Evolutionary conservation across 2,329 filamentous ascomycete genomes (phyloP), one percentile per base, ranked within the genome.

Genomic region (Berkeleyomyces rouxiae): DNA sequence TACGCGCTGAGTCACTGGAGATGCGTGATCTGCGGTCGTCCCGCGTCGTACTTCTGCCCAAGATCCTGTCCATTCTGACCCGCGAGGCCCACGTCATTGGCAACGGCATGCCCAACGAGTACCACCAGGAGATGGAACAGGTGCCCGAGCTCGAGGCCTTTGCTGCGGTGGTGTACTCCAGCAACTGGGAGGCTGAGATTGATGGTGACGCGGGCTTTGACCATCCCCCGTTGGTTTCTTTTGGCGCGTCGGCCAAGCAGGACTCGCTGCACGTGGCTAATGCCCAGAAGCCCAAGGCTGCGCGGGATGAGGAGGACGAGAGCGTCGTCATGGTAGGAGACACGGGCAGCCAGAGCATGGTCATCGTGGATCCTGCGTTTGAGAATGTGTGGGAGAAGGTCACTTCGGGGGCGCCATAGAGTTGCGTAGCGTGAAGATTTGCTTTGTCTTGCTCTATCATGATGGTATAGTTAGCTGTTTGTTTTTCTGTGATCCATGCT

Each of bases 51-150:
- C 72, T 81, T 42, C 80, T 99, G 47, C 93, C 93, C 57, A 95
- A 89, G 73, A 86, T 95, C 61, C 78, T 99, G 43, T 95, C 92
- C 2, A 86, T 95, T 4, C 82, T 97, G 68, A 93, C 90, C 46
- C 83, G 90, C 67, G 91, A 99, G 75, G 92, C 92, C 4, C 91
- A 96, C 72, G 81, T 79, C 61, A 95, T 99, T 67, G 92, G 91
- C 61, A 85, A 86, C 69, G 88, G 88, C 68, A 81, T 82, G 74
- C 83, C 80, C 63, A 89, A 82, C 72, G 85, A 81, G 75, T 87
- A 87, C 70, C 77, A 87, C 40, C 80, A 84, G 68, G 82, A 84
- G 46, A 89, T 95, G 79, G 89, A 95, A 73, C 74, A 79, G 61
- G 86, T 91, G 46, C 78, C 80, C 37, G 87, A 91, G 65, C 77